Conservation (phyloP, 2,329 filamentous ascomycete species). For the Epichloe hybrida region DNA sequence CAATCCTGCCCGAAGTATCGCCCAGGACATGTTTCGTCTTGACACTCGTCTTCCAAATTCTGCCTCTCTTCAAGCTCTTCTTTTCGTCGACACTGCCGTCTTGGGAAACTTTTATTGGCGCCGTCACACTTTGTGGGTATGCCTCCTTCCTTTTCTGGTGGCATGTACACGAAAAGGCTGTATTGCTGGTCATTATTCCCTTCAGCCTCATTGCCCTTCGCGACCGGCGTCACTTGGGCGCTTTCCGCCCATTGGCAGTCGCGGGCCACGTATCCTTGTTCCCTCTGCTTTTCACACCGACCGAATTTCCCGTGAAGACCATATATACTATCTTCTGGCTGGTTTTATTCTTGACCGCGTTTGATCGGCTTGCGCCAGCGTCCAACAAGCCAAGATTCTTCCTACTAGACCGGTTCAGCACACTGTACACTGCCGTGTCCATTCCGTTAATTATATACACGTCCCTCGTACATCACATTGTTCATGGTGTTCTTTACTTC, state of each 20-base stretch:
- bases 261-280: slow-evolving; percentile 93
- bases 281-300: slow-evolving; percentile 79
- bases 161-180: slow-evolving; percentile 97
- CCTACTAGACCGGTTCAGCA: slow-evolving; percentile 78
- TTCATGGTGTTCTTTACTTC: slow-evolving; percentile 75
- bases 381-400: slow-evolving; percentile 71
- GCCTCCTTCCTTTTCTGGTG: slow-evolving; percentile 95
- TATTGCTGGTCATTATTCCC: slow-evolving; percentile 85
- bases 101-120: slow-evolving; percentile 82
- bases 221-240: slow-evolving; percentile 79
- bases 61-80: slow-evolving; percentile 75
- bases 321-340: slow-evolving; percentile 91
- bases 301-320: slow-evolving; percentile 89
- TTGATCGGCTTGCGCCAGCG: slow-evolving; percentile 78
- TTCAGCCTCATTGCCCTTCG: slow-evolving; percentile 86
- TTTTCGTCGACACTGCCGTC: slow-evolving; percentile 41
- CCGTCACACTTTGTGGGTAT: slow-evolving; percentile 85
- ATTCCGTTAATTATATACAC: slow-evolving; percentile 85
- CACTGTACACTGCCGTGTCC: slow-evolving; percentile 78
- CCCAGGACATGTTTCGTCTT: slow-evolving; percentile 68
- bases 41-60: slow-evolving; percentile 68
- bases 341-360: slow-evolving; percentile 68
- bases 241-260: slow-evolving; percentile 83
- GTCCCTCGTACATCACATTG: slow-evolving; percentile 66
- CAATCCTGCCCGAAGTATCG: slow-evolving; percentile 76